Evolutionary conservation across 768 basidiomycete species (phyloP).

Genomic region (Mycena albidolilacea): DNA sequence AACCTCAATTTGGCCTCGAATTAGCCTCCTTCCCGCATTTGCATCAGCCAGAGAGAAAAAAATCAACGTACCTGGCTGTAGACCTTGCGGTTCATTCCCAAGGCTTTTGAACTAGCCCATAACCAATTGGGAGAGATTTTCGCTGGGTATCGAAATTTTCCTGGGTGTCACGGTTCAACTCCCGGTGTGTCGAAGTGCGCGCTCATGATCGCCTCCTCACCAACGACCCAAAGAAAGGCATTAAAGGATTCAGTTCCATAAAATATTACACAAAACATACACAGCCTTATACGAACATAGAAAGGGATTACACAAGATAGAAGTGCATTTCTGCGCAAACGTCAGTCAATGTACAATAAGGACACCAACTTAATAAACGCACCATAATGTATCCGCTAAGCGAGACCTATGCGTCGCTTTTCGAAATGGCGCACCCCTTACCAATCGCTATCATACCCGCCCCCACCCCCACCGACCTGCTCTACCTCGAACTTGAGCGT

Average conservation of each 20-base stretch:
- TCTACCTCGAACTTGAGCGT: constrained; percentile 56
- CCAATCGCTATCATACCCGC: constrained; percentile 20
- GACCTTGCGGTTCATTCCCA: no score
- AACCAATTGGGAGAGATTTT: no score
- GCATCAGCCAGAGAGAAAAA: no score
- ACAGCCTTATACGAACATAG: constrained; percentile 17
- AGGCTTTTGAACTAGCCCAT: no score
- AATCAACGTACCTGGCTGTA: no score
- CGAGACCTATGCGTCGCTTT: background rate
- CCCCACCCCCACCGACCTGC: constrained; percentile 41
- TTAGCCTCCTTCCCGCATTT: no score
- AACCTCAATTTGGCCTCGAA: no score
- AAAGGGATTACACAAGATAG: background rate
- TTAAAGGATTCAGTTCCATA: background rate
- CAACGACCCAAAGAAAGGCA: background rate
- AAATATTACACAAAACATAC: constrained; percentile 16
- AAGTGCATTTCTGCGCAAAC: background rate
- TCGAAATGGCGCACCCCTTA: background rate
- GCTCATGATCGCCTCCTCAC: no score
- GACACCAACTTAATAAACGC: background rate
- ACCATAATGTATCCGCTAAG: background rate
- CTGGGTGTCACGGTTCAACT: no score
- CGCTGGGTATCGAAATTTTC: no score
- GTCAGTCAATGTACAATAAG: background rate
- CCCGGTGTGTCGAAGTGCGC: no score